Evolutionary conservation across 169 alveolate genomes (phyloP), one percentile per base, ranked within the genome.

Genomic region (Babesia sp.): DNA sequence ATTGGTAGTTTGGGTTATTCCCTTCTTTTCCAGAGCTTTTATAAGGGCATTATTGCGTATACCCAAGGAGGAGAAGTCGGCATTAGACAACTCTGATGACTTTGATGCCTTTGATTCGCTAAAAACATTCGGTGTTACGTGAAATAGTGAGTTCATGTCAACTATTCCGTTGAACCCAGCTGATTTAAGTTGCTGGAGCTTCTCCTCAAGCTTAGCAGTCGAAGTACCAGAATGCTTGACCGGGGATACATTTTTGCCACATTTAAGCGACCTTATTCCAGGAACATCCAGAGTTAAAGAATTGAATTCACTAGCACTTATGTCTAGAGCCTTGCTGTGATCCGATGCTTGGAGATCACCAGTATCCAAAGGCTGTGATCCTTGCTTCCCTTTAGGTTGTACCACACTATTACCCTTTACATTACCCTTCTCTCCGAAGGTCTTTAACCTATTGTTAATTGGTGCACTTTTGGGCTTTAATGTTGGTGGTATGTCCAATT

Each of bases 121-220:
- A 55, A 46, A 50, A 22, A 58, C 70, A 22, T 54, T 33, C 28
- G 42, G 20, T 16, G 70, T 34, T 3, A 34, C 68, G 12, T 39
- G 22, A 59, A 75, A 75, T 37, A 75, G 63, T 24, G 85, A 63
- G 42, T 75, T 75, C 64, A 66, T 63, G 77, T 75, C 85, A 20
- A 75, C 76, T 12, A 75, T 64, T 18, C 78, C 85, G 42, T 66
- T 70, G 64, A 34, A 75, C 0, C 85, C 85, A 22, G 46, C 39
- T 11, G 24, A 36, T 20, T 39, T 63, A 0, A 75, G 69, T 4
- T 61, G 68, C 46, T 41, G 36, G 5, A 75, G 39, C 63, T 64
- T 58, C 9, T 63, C 77, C 14, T 41, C n/a, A 28, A 63, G 24
- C 12, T 24, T 29, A 3, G 9, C 41, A 9, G 18, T 24, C 44